phyloP scores from a whole-genome alignment of 306 rosid species.

The Quercus variabilis region DNA sequence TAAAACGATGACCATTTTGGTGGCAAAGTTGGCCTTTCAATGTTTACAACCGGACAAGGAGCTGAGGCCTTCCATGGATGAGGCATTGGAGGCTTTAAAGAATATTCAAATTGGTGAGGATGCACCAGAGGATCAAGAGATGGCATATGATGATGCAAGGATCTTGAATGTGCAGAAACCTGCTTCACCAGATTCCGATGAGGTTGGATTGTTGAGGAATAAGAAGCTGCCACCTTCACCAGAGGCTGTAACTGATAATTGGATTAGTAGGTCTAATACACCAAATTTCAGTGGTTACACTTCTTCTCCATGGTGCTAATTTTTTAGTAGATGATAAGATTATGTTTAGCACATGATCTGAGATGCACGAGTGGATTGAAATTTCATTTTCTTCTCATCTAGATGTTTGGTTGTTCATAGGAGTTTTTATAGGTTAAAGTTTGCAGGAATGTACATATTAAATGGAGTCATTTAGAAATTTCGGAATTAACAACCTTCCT shows the following conservation, averaged over 20 bases:
- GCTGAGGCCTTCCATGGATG: conserved; percentile 50
- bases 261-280: conserved; percentile 27
- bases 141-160: too few relatives aligned
- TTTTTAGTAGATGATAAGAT: background rate
- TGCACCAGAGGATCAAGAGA: background rate
- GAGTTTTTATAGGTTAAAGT: background rate
- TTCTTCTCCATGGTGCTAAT: background rate
- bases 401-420: background rate
- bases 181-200: too few relatives aligned
- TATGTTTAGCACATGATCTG: background rate
- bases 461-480: background rate
- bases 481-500: too few relatives aligned
- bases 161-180: background rate
- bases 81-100: conserved; percentile 33
- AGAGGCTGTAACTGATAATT: conserved; percentile 25
- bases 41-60: conserved; percentile 50
- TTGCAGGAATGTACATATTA: background rate
- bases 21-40: conserved; percentile 50
- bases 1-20: conserved; percentile 28
- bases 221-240: too few relatives aligned
- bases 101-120: conserved; percentile 15
- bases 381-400: background rate
- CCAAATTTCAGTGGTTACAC: conserved; percentile 25
- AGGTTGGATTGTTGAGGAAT: too few relatives aligned
- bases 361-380: background rate